Conservation (phyloP, 306 rosid species). For the Vachellia collinsii region DNA sequence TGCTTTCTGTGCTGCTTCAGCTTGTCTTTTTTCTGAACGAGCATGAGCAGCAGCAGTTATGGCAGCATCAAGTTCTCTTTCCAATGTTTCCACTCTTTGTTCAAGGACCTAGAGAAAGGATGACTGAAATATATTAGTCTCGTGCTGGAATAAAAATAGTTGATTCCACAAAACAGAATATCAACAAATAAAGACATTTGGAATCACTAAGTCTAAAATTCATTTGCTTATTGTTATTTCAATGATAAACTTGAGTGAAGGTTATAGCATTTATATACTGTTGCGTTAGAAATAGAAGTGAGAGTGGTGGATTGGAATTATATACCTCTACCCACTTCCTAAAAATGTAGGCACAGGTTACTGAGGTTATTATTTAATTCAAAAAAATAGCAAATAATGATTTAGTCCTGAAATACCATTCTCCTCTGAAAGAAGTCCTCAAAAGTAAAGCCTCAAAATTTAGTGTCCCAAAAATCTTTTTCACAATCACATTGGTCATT, state of each 20-base stretch:
- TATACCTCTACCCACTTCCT: neutral
- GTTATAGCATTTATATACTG: neutral
- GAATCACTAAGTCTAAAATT: neutral
- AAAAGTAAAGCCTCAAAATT: neutral
- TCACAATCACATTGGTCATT: neutral
- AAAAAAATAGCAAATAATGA: neutral
- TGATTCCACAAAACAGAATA: neutral
- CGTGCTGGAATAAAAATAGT: neutral
- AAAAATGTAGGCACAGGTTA: neutral
- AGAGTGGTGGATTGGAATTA: neutral
- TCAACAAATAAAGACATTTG: neutral
- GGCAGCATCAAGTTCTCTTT: slow-evolving; percentile 94
- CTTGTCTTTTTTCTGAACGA: slow-evolving; percentile 88
- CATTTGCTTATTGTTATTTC: neutral
- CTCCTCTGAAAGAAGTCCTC: neutral
- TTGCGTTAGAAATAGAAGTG: neutral
- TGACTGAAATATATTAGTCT: neutral
- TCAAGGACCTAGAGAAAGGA: slow-evolving; percentile 61
- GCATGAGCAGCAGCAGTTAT: slow-evolving; percentile 91
- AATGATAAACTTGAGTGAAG: neutral
- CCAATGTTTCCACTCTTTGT: slow-evolving; percentile 82
- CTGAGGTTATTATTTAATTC: neutral
- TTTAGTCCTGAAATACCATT: neutral
- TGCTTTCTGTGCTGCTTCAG: slow-evolving; percentile 78
- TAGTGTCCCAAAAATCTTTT: neutral